phyloP scores from a whole-genome alignment of 106 monocot species.

The Chionographis japonica region DNA sequence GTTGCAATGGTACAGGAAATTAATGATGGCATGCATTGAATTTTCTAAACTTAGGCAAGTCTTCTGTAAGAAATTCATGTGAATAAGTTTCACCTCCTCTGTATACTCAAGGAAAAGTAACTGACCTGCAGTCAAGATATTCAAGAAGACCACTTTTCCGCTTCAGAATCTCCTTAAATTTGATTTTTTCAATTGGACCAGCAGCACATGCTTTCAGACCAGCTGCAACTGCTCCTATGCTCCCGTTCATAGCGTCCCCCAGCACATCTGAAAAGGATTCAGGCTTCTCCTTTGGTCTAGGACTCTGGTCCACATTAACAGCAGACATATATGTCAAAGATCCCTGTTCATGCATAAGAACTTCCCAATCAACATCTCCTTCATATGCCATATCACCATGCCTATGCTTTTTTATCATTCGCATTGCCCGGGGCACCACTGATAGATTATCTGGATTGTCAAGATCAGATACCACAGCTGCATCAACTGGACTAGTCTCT shows the following conservation, averaged over 20 bases:
- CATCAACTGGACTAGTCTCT: conserved; percentile 19
- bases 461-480: conserved; percentile 7
- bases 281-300: conserved; percentile 35
- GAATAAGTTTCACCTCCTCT: background rate
- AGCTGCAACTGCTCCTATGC: conserved; percentile 66
- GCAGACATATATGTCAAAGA: conserved; percentile 25
- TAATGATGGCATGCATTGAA: too few relatives aligned
- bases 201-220: conserved; percentile 70
- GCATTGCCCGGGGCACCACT: conserved; percentile 17
- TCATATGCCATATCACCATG: conserved; percentile 93
- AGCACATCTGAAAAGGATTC: conserved; percentile 4
- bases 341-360: conserved; percentile 53
- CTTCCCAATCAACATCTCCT: conserved; percentile 90
- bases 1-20: too few relatives aligned
- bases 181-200: conserved; percentile 83
- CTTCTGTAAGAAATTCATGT: too few relatives aligned
- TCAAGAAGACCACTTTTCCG: conserved; percentile 87
- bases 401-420: conserved; percentile 47
- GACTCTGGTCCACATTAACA: conserved; percentile 21
- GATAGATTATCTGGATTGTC: conserved; percentile 30
- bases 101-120: conserved; percentile 9
- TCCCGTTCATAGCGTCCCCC: conserved; percentile 26
- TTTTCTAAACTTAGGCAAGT: background rate
- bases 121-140: conserved; percentile 90
- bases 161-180: conserved; percentile 85